Evolutionary conservation across 345 rosid genomes (phyloP).

Genomic region (Carallia pectinifolia): DNA sequence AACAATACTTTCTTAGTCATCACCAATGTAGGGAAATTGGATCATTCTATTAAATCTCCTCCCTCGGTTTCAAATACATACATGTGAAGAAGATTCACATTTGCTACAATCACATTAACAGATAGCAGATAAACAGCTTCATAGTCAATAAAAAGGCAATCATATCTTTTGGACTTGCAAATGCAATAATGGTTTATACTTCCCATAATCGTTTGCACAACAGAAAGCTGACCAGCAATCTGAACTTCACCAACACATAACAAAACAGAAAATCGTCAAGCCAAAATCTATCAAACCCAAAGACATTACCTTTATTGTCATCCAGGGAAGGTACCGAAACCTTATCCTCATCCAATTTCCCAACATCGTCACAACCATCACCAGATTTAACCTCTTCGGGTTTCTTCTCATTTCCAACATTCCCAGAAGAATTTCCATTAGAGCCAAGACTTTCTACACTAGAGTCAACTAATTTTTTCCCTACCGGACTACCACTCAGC

Average conservation of each 20-base stretch:
- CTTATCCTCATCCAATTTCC: conserved; percentile 38
- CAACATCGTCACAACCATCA: conserved; percentile 1
- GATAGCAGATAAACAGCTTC: background rate
- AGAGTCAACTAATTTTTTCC: conserved; percentile 41
- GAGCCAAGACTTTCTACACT: conserved; percentile 28
- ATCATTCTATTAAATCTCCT: background rate
- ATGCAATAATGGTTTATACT: too few species aligned
- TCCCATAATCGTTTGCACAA: background rate
- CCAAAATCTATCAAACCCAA: conserved; percentile 4
- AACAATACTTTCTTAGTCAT: background rate
- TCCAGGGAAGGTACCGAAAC: conserved; percentile 25
- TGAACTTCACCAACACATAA: background rate
- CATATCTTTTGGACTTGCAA: too few species aligned
- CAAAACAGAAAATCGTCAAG: background rate
- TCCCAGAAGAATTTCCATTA: conserved; percentile 35
- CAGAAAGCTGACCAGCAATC: background rate
- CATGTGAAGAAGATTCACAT: conserved; percentile 12
- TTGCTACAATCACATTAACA: conserved; percentile 1
- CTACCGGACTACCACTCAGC: conserved; percentile 35
- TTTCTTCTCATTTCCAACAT: conserved; percentile 29
- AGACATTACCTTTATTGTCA: conserved; percentile 55
- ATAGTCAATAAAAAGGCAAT: background rate
- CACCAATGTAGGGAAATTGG: background rate
- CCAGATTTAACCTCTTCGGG: conserved; percentile 32
- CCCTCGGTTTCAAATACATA: background rate